Conservation (phyloP, 768 basidiomycete genomes). For the Rhodotorula paludigena region DNA sequence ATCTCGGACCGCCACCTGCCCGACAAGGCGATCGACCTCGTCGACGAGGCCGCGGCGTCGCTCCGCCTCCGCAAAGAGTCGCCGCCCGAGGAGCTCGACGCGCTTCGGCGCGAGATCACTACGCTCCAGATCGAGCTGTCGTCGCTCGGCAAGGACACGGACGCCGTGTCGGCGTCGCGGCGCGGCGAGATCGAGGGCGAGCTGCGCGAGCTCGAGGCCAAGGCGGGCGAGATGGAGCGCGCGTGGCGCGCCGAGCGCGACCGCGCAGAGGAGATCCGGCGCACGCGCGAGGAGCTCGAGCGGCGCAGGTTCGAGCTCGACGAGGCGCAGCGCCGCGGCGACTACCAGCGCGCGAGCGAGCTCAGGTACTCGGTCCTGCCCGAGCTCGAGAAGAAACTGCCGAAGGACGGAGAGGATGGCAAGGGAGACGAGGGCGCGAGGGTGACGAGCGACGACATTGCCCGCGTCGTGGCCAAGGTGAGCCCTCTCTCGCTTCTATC, state of each 20-base stretch:
- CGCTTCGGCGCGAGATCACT: constrained; percentile 62
- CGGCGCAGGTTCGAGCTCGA: constrained; percentile 82
- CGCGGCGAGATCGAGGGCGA: constrained; percentile 14
- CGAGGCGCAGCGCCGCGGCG: constrained; percentile 74
- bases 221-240: constrained; percentile 61
- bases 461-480: constrained; percentile 27
- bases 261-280: constrained; percentile 60
- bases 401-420: constrained; percentile 21
- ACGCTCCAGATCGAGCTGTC: constrained; percentile 87
- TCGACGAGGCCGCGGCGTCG: constrained; percentile 84
- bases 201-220: constrained; percentile 2
- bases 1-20: constrained; percentile 52
- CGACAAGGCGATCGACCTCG: constrained; percentile 53
- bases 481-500: constrained; percentile 26
- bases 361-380: constrained; percentile 85
- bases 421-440: constrained; percentile 34
- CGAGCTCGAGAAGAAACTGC: constrained; percentile 58
- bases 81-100: constrained; percentile 83
- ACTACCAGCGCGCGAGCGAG: constrained; percentile 63
- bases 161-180: constrained; percentile 12
- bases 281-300: constrained; percentile 72
- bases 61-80: constrained; percentile 89
- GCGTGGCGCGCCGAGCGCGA: constrained; percentile 65
- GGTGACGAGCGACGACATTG: constrained; percentile 42
- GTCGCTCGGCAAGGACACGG: constrained; percentile 73